Evolutionary conservation across 495 filamentous ascomycete genomes (phyloP).

Genomic region (Penicillium argentinense): DNA sequence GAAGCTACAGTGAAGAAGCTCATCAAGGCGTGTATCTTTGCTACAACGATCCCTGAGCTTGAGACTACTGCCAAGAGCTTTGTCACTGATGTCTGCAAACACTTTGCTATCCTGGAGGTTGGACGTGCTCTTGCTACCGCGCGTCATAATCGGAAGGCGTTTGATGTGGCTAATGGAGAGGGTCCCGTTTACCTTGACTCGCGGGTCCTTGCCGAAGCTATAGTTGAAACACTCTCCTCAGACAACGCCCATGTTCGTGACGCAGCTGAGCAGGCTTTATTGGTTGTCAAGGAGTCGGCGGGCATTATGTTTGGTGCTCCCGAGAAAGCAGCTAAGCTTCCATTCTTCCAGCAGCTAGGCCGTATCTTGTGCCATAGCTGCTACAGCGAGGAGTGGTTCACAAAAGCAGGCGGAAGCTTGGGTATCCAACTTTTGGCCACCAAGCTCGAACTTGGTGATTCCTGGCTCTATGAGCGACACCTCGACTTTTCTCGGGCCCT

Average conservation of each 20-base stretch:
- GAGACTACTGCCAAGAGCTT: slow-evolving; percentile 68
- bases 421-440: slow-evolving; percentile 83
- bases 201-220: slow-evolving; percentile 80
- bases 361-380: slow-evolving; percentile 89
- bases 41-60: slow-evolving; percentile 78
- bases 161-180: slow-evolving; percentile 81
- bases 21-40: slow-evolving; percentile 84
- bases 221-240: slow-evolving; percentile 83
- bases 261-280: slow-evolving; percentile 74
- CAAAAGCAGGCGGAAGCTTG: slow-evolving; percentile 85
- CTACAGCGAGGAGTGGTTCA: slow-evolving; percentile 96
- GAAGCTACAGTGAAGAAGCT: slow-evolving; percentile 79
- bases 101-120: slow-evolving; percentile 90
- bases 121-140: slow-evolving; percentile 73
- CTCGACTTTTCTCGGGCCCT: slow-evolving; percentile 82
- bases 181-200: slow-evolving; percentile 83
- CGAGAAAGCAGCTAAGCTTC: slow-evolving; percentile 65
- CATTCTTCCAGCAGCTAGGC: slow-evolving; percentile 79
- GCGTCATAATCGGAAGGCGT: slow-evolving; percentile 69
- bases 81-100: slow-evolving; percentile 76
- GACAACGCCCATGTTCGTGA: slow-evolving; percentile 78
- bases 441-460: slow-evolving; percentile 76
- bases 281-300: slow-evolving; percentile 74
- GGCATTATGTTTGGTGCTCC: slow-evolving; percentile 74
- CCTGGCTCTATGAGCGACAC: slow-evolving; percentile 78